Evolutionary conservation across 495 filamentous ascomycete species (phyloP).

Genomic region (Penicillium subrubescens): DNA sequence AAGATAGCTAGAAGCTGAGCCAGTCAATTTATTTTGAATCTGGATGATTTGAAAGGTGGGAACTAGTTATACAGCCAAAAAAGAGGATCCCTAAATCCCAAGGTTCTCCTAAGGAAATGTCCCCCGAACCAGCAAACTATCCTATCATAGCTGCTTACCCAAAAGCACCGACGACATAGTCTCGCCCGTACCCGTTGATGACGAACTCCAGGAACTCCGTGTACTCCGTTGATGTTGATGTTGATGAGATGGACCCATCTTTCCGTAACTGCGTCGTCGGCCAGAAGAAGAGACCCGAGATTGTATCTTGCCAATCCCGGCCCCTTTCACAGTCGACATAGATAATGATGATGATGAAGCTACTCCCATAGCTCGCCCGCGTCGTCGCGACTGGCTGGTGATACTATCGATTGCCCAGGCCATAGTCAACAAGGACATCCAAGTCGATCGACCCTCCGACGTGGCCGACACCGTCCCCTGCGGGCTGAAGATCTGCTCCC

Average conservation of each 20-base stretch:
- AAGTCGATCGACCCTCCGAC: slow-evolving; percentile 39
- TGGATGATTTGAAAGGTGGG: slow-evolving; percentile 2
- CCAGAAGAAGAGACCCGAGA: slow-evolving; percentile 28
- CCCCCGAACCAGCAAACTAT: background rate
- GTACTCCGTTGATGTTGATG: slow-evolving; percentile 22
- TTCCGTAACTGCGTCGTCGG: slow-evolving; percentile 43
- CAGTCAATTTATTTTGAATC: slow-evolving; percentile 16
- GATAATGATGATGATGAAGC: slow-evolving; percentile 11
- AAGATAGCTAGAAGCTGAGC: background rate
- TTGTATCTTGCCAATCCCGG: background rate
- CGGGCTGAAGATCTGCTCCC: slow-evolving; percentile 36
- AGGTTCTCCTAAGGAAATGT: background rate
- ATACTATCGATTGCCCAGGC: slow-evolving; percentile 51
- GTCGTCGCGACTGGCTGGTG: slow-evolving; percentile 35
- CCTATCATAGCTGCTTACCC: slow-evolving; percentile 31
- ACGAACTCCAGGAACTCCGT: slow-evolving; percentile 48
- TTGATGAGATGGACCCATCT: slow-evolving; percentile 9
- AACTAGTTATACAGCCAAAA: slow-evolving; percentile 31
- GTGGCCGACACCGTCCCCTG: slow-evolving; percentile 32
- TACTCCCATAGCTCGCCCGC: slow-evolving; percentile 20
- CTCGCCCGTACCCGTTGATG: slow-evolving; percentile 25
- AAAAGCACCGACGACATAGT: slow-evolving; percentile 38
- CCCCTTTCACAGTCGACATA: background rate
- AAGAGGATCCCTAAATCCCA: slow-evolving; percentile 6
- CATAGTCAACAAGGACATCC: slow-evolving; percentile 51